Percentiles rank a stretch among this genome's conserved stretches.
Conservation (phyloP, 352 stramenopile genomes). For the Phytophthora fragariae region DNA sequence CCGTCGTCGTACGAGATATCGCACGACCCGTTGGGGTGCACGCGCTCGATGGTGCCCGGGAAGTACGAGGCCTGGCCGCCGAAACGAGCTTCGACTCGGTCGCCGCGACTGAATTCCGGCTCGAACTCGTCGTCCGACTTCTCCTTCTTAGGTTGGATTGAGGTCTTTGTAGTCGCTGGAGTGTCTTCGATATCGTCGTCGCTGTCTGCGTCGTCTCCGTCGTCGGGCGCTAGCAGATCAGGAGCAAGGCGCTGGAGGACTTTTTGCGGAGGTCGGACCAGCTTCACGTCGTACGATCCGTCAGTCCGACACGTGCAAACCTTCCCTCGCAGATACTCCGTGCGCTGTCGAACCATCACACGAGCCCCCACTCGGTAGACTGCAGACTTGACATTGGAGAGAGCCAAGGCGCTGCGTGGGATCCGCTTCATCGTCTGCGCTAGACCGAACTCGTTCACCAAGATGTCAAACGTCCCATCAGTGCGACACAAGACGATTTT, state of each 20-base stretch:
- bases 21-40: slow-evolving; percentile 59
- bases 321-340: slow-evolving; percentile 64
- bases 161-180: slow-evolving; percentile 29
- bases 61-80: slow-evolving; percentile 60
- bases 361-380: slow-evolving; percentile 47
- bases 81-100: slow-evolving; percentile 73
- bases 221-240: slow-evolving; percentile 58
- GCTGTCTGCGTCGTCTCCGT: slow-evolving; percentile 43
- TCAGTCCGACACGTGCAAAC: slow-evolving; percentile 51
- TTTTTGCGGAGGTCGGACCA: slow-evolving; percentile 31
- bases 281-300: slow-evolving; percentile 63
- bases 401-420: slow-evolving; percentile 29
- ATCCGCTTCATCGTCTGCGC: slow-evolving; percentile 55
- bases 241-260: slow-evolving; percentile 45
- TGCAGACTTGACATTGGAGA: slow-evolving; percentile 32
- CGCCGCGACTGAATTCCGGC: slow-evolving; percentile 59
- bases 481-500: slow-evolving; percentile 62
- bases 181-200: slow-evolving; percentile 24
- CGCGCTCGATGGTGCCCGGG: slow-evolving; percentile 53
- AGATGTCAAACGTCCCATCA: slow-evolving; percentile 71
- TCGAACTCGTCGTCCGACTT: slow-evolving; percentile 49
- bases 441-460: slow-evolving; percentile 56
- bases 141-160: slow-evolving; percentile 21
- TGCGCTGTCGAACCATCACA: slow-evolving; percentile 62
- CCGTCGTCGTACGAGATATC: slow-evolving; percentile 83